Evolutionary conservation across 2,329 filamentous ascomycete genomes (phyloP).

Genomic region (Aspergillus piperis): DNA sequence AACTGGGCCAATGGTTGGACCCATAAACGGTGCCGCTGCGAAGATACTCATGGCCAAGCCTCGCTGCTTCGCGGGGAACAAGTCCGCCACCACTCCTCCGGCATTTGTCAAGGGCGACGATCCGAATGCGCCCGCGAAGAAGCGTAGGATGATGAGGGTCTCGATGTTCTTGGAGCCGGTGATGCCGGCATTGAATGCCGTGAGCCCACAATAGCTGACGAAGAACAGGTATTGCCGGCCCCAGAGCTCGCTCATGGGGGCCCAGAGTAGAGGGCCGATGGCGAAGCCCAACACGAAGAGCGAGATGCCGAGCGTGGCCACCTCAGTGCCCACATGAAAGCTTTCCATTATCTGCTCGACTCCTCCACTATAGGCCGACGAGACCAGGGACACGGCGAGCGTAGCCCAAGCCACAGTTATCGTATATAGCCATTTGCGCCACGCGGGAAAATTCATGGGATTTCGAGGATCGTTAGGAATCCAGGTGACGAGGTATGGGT

Average conservation of each 20-base stretch:
- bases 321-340: constrained; percentile 37
- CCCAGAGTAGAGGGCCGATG: constrained; percentile 47
- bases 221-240: constrained; percentile 36
- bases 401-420: constrained; percentile 39
- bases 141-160: constrained; percentile 63
- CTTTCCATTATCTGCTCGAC: constrained; percentile 32
- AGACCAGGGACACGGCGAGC: constrained; percentile 42
- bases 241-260: constrained; percentile 36
- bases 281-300: constrained; percentile 49
- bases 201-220: constrained; percentile 43
- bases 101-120: constrained; percentile 61
- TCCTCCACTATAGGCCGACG: constrained; percentile 43
- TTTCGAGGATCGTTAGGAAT: constrained; percentile 44
- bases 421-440: constrained; percentile 43
- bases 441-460: constrained; percentile 37
- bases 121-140: constrained; percentile 63
- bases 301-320: constrained; percentile 43
- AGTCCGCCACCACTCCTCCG: constrained; percentile 60
- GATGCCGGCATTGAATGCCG: constrained; percentile 62
- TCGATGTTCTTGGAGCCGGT: constrained; percentile 53
- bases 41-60: constrained; percentile 63
- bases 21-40: constrained; percentile 65
- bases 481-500: constrained; percentile 44
- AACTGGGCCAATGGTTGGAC: constrained; percentile 63
- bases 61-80: constrained; percentile 53